Evolutionary conservation across 2,329 filamentous ascomycete species (phyloP), one percentile per base, ranked within the genome.

Genomic region (Bipolaris cookei): DNA sequence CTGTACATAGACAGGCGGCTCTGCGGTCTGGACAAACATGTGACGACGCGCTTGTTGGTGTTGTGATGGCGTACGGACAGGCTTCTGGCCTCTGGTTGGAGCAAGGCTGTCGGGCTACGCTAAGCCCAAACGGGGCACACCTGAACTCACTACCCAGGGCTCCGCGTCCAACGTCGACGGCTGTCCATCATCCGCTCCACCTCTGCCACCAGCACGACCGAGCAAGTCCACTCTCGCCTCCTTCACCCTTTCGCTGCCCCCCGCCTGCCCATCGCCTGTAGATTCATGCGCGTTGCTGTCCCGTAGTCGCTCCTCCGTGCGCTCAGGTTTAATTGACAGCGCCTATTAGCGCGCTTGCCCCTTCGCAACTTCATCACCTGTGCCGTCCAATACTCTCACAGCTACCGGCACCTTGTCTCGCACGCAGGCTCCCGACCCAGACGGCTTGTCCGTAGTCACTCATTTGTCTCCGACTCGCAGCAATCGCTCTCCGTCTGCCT

Each of bases 391-490:
- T 59, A 54, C 60, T 55, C 59, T 56, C 42, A 25, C 25, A 64
- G 64, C 69, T 55, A 72, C 75, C 74, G 73, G 70, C 77, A 76
- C 70, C 73, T 79, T 79, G 77, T 78, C 78, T 76, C 72, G 71
- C 63, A 72, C 77, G 72, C 77, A 76, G 69, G 67, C 73, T 67
- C 65, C 75, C 67, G 70, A 67, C 59, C 56, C 68, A 65, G 66
- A 77, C 77, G 77, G 77, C 71, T 79, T 77, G 77, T 78, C 78
- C 78, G 77, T 76, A 69, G 75, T 77, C 73, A 76, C 74, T 75
- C 73, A 67, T 74, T 77, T 78, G 68, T 67, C 66, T 67, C 68
- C 68, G 62, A 60, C 32, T 54, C 46, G 62, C 56, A 65, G 57
- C 67, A 62, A 65, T 45, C 66, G 63, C 69, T 65, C 67, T 59